Conservation (phyloP, 192 early-diverging fungal genomes). For the Coemansia sp. region DNA sequence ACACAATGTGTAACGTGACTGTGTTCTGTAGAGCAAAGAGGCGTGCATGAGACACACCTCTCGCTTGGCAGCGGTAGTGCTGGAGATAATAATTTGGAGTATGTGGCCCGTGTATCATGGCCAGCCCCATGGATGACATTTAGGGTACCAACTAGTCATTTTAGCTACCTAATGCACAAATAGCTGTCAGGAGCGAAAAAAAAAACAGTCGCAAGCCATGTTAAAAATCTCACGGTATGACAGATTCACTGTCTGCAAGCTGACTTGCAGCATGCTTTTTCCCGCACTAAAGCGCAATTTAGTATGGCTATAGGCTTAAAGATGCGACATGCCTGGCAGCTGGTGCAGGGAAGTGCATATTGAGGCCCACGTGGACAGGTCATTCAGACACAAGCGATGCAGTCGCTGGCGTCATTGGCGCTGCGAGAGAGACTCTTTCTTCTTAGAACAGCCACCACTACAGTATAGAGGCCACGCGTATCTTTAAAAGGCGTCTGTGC, state of each 20-base stretch:
- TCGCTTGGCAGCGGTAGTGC: background rate
- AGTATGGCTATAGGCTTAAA: background rate
- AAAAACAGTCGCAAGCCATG: background rate
- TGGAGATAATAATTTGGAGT: background rate
- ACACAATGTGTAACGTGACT: slow-evolving; percentile 4
- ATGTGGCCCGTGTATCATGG: too few relatives aligned
- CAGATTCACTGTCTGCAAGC: background rate
- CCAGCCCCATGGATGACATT: background rate
- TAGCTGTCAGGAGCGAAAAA: background rate
- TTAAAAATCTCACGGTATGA: slow-evolving; percentile 1
- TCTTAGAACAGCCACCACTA: background rate
- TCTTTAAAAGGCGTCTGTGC: background rate
- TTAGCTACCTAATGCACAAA: background rate
- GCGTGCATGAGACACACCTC: background rate
- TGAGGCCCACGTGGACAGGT: slow-evolving; percentile 5
- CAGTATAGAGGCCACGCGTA: background rate
- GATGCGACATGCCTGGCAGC: background rate
- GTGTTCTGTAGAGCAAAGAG: background rate
- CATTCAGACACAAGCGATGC: background rate
- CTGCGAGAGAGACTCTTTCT: background rate
- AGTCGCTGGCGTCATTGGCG: background rate
- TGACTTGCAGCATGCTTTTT: background rate
- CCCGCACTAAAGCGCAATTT: background rate
- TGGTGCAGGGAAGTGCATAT: slow-evolving; percentile 1
- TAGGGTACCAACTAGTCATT: background rate